Conservation (phyloP, 345 rosid species). For the Abelmoschus esculentus region DNA sequence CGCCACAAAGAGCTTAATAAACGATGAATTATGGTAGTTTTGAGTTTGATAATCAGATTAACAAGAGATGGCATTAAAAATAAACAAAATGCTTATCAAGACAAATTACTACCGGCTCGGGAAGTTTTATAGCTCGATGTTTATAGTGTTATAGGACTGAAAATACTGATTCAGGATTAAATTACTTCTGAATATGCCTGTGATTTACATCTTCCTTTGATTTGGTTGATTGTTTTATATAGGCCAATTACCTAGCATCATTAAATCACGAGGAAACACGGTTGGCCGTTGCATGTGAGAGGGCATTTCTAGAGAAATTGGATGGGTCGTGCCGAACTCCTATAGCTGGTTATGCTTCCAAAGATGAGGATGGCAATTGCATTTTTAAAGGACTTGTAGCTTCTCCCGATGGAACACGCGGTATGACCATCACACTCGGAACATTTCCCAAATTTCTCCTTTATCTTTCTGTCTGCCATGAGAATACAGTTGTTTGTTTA, state of each 20-base stretch:
- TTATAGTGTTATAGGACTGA: neutral
- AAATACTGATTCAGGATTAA: neutral
- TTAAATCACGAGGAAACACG: constrained; percentile 94
- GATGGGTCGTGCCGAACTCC: constrained; percentile 99
- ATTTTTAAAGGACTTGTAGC: constrained; percentile 87
- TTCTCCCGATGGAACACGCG: constrained; percentile 84
- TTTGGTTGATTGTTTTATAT: constrained; percentile 9
- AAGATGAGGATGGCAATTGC: constrained; percentile 70
- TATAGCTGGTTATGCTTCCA: constrained; percentile 86
- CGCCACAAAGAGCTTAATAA: neutral
- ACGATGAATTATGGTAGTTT: neutral
- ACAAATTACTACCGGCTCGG: no score
- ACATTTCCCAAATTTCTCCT: neutral
- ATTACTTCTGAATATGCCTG: neutral
- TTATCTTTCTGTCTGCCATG: neutral
- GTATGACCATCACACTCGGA: constrained; percentile 29
- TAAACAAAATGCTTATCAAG: no score
- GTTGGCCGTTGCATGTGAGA: constrained; percentile 83
- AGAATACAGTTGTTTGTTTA: neutral
- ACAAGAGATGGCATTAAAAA: neutral
- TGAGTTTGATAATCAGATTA: neutral
- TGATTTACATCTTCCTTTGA: neutral
- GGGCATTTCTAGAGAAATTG: constrained; percentile 72
- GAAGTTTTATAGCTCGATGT: neutral
- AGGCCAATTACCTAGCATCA: constrained; percentile 72